Evolutionary conservation across 2,329 filamentous ascomycete species (phyloP), one percentile per base, ranked within the genome.

Genomic region (Metarhizium brunneum): DNA sequence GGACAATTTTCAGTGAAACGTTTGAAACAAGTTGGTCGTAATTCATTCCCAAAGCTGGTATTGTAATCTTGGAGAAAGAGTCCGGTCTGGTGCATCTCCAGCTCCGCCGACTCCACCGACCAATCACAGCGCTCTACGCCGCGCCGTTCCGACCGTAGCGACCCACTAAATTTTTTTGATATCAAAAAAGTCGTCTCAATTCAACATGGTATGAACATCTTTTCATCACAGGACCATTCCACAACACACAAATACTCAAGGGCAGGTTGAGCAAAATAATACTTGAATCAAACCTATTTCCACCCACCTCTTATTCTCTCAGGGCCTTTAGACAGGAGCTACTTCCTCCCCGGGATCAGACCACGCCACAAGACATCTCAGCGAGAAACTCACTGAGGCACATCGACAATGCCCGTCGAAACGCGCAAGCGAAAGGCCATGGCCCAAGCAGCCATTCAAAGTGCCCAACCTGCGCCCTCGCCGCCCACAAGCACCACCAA

Each of bases 371-470:
- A 47, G 10, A 7, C n/a, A 47, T 47, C 45, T 53, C 51, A 30
- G 20, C 45, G 38, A 36, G 13, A n/a, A 13, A 6, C 36, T 30
- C 50, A 32, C n/a, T 10, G 25, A 10, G 47, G 13, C 45, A 8
- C 25, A 30, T 20, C 25, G 20, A 60, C 10, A 50, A 60, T 62
- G 60, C 54, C 59, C 56, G 42, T 48, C 47, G 40, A 59, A 53
- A 66, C 65, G 6, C 64, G 65, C 47, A 69, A 67, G 59, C 67
- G 65, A 60, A 70, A 65, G 60, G 61, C 64, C 10, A 59, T 65
- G 50, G 64, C 57, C 14, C 52, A 56, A 3, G 47, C 58, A 20
- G 48, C 54, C 25, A 38, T 48, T 30, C 20, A 47, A 13, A 32
- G 18, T 11, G 57, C 55, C 6, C 57, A 64, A 25, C 6, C 54